phyloP scores from a whole-genome alignment of 257 asterid genomes.

The Capsicum pubescens region DNA sequence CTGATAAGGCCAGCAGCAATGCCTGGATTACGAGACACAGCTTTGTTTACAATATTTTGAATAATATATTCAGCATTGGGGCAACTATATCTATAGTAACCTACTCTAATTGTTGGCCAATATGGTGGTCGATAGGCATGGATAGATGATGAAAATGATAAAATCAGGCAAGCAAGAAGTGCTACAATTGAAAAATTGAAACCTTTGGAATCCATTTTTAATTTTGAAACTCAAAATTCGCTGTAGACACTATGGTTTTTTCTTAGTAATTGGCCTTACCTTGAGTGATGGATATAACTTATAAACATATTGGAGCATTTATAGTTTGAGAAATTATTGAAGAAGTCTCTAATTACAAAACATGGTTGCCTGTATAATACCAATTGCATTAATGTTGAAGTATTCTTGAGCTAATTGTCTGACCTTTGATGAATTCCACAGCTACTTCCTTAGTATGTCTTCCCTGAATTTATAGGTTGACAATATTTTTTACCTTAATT shows the following conservation, averaged over 20 bases:
- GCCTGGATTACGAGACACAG: slow-evolving; percentile 26
- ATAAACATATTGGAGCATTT: background rate
- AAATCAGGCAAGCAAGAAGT: background rate
- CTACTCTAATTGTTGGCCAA: slow-evolving; percentile 19
- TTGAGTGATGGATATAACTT: background rate
- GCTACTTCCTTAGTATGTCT: background rate
- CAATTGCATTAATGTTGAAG: background rate
- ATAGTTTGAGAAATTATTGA: background rate
- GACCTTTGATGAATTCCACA: background rate
- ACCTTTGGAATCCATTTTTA: background rate
- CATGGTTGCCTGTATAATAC: background rate
- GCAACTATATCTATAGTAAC: slow-evolving; percentile 14
- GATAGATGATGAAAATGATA: background rate
- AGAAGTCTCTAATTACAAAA: background rate
- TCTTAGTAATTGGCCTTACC: background rate
- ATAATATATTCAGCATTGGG: slow-evolving; percentile 1
- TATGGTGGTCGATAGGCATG: background rate
- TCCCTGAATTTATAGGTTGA: background rate
- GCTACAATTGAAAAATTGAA: background rate
- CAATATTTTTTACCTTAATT: background rate
- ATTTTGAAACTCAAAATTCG: background rate
- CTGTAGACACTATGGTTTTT: background rate
- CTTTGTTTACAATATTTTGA: background rate
- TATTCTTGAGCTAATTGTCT: background rate
- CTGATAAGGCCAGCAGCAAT: slow-evolving; percentile 21